phyloP scores from a whole-genome alignment of 169 alveolate genomes.

The Plasmodium vivax region DNA sequence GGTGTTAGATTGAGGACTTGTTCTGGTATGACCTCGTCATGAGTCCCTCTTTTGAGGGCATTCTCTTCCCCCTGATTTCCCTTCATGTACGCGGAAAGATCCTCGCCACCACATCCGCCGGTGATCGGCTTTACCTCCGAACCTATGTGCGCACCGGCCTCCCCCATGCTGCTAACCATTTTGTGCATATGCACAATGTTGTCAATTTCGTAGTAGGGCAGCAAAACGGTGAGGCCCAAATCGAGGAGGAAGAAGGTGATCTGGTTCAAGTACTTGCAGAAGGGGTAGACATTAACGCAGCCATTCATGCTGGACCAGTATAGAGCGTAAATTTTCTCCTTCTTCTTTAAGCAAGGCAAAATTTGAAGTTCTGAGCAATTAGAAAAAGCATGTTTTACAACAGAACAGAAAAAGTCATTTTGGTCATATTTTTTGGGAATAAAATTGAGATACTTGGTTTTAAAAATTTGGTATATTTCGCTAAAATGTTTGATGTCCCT shows the following conservation, averaged over 20 bases:
- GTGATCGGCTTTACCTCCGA: neutral
- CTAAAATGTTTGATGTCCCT: conserved; percentile 38
- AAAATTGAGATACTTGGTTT: conserved; percentile 67
- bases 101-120: neutral
- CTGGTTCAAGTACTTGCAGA: conserved; percentile 52
- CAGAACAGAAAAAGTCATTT: conserved; percentile 44
- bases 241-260: conserved; percentile 68
- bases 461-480: conserved; percentile 57
- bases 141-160: neutral
- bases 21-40: neutral
- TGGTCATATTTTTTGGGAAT: conserved; percentile 52
- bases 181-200: conserved; percentile 57
- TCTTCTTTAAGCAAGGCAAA: conserved; percentile 67
- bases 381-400: conserved; percentile 38
- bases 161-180: neutral
- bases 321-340: conserved; percentile 22
- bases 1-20: conserved; percentile 40
- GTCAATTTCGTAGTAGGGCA: conserved; percentile 71
- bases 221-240: conserved; percentile 46
- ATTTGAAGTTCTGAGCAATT: conserved; percentile 69
- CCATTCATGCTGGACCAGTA: conserved; percentile 30
- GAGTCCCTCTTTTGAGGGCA: neutral
- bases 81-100: neutral
- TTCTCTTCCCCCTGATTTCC: neutral
- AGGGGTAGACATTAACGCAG: conserved; percentile 60